phyloP scores from a whole-genome alignment of 2,329 filamentous ascomycete species.

The Aschersonia sp. region DNA sequence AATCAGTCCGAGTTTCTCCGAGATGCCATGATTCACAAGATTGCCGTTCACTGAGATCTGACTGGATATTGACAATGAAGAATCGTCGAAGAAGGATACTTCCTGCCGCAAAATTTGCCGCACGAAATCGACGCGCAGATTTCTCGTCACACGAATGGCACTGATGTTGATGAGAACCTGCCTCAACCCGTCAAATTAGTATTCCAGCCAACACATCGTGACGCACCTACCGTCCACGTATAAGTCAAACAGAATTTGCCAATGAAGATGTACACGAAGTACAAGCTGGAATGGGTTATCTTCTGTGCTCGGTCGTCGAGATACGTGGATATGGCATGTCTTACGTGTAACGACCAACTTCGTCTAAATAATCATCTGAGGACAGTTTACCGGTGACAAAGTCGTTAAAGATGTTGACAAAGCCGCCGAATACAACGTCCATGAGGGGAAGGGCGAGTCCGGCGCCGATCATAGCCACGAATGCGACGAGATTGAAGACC shows the following conservation, averaged over 20 bases:
- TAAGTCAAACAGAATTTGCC: conserved; percentile 40
- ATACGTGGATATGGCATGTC: conserved; percentile 7
- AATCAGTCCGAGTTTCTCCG: conserved; percentile 28
- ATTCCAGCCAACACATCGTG: not conserved
- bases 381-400: conserved; percentile 32
- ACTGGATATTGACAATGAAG: conserved; percentile 26
- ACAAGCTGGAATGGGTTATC: conserved; percentile 22
- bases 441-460: conserved; percentile 34
- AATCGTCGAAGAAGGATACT: conserved; percentile 38
- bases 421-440: conserved; percentile 42
- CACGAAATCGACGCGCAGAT: conserved; percentile 22
- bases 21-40: conserved; percentile 27
- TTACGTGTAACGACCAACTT: conserved; percentile 31
- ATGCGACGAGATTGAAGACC: conserved; percentile 19
- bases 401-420: conserved; percentile 39
- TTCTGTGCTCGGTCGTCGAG: not conserved
- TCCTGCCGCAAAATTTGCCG: conserved; percentile 31
- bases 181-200: not conserved
- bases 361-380: conserved; percentile 30
- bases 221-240: conserved; percentile 31
- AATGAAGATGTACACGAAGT: conserved; percentile 43
- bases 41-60: conserved; percentile 34
- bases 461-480: conserved; percentile 20
- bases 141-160: conserved; percentile 21
- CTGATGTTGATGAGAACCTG: conserved; percentile 22